Base-by-base conservation (phyloP, 1,284 basidiomycete genomes). In the Inonotus hispidus region DNA sequence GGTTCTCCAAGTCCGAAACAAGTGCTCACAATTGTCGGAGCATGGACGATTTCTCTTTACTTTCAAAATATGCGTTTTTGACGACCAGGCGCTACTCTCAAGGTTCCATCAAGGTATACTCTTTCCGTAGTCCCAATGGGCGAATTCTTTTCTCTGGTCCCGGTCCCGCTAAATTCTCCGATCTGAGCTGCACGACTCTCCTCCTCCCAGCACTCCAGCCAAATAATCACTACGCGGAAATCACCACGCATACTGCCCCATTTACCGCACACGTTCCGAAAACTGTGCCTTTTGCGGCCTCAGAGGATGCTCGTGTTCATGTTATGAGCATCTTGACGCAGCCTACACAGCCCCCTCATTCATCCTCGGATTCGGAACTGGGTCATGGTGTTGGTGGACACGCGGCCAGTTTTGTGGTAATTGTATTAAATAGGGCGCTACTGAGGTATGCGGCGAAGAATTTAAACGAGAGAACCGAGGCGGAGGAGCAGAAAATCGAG, bases 11-110 rank as follows among this genome's bases (percentile, higher is more conserved):
- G 58, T 19, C 23, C 25, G 58, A 59, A 35, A 21, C 38, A n/a
- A 46, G 29, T 38, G 29, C 29, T 14, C 50, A 37, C n/a, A 35
- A 49, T 21, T 59, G 19, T 0, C 58, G 56, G 0, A 62, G 65
- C 1, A 71, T 72, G 4, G 74, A 71, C 67, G 79, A 82, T 66
- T 79, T 82, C 65, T 72, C 76, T 0, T 80, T 84, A 59, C 69
- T 84, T 56, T 76, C 75, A 1, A 70, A 70, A 23, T 73, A 80
- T 1, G 72, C 80, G 4, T 77, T 76, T 65, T 73, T 81, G 63
- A 53, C 82, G 23, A 79, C 79, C 11, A 70, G 70, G 1, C 61
- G 65, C 1, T 59, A 63, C 8, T 66, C 60, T 1, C 35, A 60
- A 10, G 79, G 80, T 6, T 64, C 72, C 0, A 72, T 83, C 53